Evolutionary conservation across 164 flowering plant genomes (phyloP), one percentile per base, ranked within the genome.

Genomic region (Litsea cubeba): DNA sequence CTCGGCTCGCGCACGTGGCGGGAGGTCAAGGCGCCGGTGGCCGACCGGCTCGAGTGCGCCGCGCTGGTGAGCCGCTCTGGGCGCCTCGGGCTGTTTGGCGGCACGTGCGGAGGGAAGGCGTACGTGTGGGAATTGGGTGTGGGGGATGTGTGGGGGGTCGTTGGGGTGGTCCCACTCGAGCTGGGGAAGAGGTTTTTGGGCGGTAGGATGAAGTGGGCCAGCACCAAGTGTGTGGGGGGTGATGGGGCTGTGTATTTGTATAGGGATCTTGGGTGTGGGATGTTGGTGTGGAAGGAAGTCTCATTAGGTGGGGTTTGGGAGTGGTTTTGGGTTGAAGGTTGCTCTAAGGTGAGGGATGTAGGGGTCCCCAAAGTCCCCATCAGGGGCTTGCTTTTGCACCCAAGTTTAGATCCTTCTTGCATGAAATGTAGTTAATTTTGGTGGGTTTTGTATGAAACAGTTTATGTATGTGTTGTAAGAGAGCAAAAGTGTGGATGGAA

Each of bases 291-390:
- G 87, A 86, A 81, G 69, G 77, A 82, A 26, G 76, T 50, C 51
- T 72, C 50, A 46, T 79, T 54, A 8, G 69, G 76, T 35, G 78
- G 80, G 3, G 74, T 46, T 68, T 83, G 90, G 88, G 88, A 84
- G 65, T 90, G 91, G 91, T 10, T 32, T 74, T 86, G 86, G 90
- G 78, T 88, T 81, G 88, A 84, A 62, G 91, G 91, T 62, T 88
- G 86, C 46, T 5, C 76, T 73, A 75, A 77, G 0, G 25, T 79
- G 50, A 72, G 70, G 62, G 83, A 86, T 72, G n/a, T 58, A 28
- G 80, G 84, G 15, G 66, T 25, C 40, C 80, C 78, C 15, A 85
- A 78, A 68, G 75, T 78, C 35, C 72, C 83, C 1, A 71, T 87
- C 10, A 90, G 73, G 74, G 91, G 89, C 58, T 50, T 87, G 68